Percentiles rank a stretch among this genome's conserved stretches.
These are phyloP conservation scores for Paramecium tetraurelia DNA, from an alignment of 73 alveolate species.

Conservation along the genomic window DNA sequence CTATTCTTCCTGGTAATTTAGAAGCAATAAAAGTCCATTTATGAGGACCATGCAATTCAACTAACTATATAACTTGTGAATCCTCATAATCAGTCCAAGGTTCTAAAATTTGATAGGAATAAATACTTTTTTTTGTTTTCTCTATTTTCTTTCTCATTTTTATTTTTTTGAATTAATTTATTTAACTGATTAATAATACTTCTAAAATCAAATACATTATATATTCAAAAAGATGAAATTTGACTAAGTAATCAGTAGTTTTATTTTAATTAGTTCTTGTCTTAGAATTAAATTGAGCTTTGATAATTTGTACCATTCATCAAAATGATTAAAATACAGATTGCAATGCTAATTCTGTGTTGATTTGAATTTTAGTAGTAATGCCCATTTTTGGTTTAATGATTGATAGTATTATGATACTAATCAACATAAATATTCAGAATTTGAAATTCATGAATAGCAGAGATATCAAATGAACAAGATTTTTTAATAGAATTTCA, in stretches of 20 bases:
- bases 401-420: too few species aligned
- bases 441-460: too few species aligned
- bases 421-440: too few species aligned
- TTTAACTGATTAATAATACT: not conserved
- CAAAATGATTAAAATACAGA: too few species aligned
- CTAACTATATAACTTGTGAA: slow-evolving; percentile 84
- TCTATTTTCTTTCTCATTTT: not conserved
- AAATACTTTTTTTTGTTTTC: not conserved
- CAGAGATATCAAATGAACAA: too few species aligned
- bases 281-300: too few species aligned
- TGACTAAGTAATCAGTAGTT: not conserved
- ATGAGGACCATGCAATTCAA: slow-evolving; percentile 94
- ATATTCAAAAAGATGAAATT: not conserved
- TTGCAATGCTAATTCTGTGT: too few species aligned
- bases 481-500: too few species aligned
- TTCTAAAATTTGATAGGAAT: not conserved
- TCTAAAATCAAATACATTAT: not conserved
- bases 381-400: too few species aligned
- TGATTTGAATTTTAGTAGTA: too few species aligned
- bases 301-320: too few species aligned
- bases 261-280: not conserved
- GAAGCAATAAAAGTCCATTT: slow-evolving; percentile 95
- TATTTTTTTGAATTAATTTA: not conserved
- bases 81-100: slow-evolving; percentile 99
- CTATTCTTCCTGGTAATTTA: slow-evolving; percentile 94